Evolutionary conservation across 345 rosid species (phyloP).

Genomic region (Gossypium australe): DNA sequence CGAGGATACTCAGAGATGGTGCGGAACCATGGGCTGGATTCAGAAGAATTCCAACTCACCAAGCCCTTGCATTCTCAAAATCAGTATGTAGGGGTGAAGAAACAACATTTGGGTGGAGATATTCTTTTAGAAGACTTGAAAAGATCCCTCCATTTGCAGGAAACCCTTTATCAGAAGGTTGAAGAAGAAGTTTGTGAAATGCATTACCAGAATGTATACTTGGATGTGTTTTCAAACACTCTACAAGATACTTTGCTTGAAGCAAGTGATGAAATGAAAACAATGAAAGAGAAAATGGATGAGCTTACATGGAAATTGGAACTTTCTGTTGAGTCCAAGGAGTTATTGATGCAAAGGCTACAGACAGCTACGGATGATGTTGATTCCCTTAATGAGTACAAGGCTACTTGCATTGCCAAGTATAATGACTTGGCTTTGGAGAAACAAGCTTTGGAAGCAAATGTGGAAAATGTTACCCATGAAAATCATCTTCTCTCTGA

Average conservation of each 20-base stretch:
- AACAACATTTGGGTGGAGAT: constrained; percentile 58
- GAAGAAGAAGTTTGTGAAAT: constrained; percentile 75
- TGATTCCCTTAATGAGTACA: constrained; percentile 52
- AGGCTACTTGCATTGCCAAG: constrained; percentile 47
- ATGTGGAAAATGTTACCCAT: constrained; percentile 40
- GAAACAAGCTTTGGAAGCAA: constrained; percentile 52
- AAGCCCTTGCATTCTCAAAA: constrained; percentile 40
- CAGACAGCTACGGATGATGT: constrained; percentile 60
- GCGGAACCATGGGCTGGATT: constrained; percentile 30
- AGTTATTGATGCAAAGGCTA: constrained; percentile 55
- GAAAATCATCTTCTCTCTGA: constrained; percentile 57
- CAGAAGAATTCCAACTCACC: constrained; percentile 27
- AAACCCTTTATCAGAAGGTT: constrained; percentile 68
- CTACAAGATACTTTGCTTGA: constrained; percentile 60
- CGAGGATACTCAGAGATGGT: constrained; percentile 24
- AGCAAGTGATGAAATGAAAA: constrained; percentile 43
- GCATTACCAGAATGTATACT: constrained; percentile 55
- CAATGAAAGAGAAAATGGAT: constrained; percentile 41
- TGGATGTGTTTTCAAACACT: constrained; percentile 74
- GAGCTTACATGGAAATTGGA: constrained; percentile 59
- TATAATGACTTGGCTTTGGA: constrained; percentile 53
- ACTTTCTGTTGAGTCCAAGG: constrained; percentile 57
- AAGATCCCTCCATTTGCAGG: constrained; percentile 76
- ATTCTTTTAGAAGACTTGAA: constrained; percentile 63
- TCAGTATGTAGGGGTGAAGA: constrained; percentile 38